Percentiles rank a stretch among this genome's conserved stretches.
phyloP scores from a whole-genome alignment of 2,329 filamentous ascomycete species.

The Pestalotiopsis sp. region DNA sequence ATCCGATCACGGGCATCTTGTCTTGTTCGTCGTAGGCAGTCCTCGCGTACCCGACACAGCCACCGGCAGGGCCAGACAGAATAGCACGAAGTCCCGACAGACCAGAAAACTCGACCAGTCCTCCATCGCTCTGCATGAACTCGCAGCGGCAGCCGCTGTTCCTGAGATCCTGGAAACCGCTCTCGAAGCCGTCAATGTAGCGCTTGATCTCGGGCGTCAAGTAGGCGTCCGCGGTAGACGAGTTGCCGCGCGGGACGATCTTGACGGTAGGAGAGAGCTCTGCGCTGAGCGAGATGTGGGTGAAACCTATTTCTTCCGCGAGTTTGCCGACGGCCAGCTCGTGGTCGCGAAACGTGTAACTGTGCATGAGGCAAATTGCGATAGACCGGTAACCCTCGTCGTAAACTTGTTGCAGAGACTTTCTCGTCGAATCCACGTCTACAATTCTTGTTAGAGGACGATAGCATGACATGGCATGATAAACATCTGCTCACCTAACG shows the following conservation, averaged over 20 bases:
- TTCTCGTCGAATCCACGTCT: slow-evolving; percentile 1
- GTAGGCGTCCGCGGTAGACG: slow-evolving; percentile 75
- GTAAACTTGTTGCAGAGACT: not conserved
- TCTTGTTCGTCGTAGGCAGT: slow-evolving; percentile 72
- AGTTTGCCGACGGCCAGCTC: slow-evolving; percentile 17
- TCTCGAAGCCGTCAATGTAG: slow-evolving; percentile 69
- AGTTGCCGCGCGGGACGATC: slow-evolving; percentile 69
- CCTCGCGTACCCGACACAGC: slow-evolving; percentile 74
- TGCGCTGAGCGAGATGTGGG: slow-evolving; percentile 68
- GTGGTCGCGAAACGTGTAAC: slow-evolving; percentile 22
- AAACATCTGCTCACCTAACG: not conserved
- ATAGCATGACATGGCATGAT: not conserved
- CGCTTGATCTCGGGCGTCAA: slow-evolving; percentile 71
- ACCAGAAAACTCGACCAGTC: slow-evolving; percentile 63
- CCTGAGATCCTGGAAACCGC: slow-evolving; percentile 67
- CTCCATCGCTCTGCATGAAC: slow-evolving; percentile 50
- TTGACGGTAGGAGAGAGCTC: slow-evolving; percentile 78
- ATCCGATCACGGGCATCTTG: slow-evolving; percentile 73
- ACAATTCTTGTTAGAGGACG: not conserved
- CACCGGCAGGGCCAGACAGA: slow-evolving; percentile 72
- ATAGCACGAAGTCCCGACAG: slow-evolving; percentile 68
- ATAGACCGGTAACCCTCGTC: not conserved
- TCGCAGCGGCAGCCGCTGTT: slow-evolving; percentile 47
- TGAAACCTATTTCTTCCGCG: slow-evolving; percentile 62
- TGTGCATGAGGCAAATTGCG: slow-evolving; percentile 17